A percentile compares a stretch with the other conserved stretches of the same genome.
Evolutionary conservation across 2,329 filamentous ascomycete species (phyloP).

Genomic region (Colletotrichum sp.): DNA sequence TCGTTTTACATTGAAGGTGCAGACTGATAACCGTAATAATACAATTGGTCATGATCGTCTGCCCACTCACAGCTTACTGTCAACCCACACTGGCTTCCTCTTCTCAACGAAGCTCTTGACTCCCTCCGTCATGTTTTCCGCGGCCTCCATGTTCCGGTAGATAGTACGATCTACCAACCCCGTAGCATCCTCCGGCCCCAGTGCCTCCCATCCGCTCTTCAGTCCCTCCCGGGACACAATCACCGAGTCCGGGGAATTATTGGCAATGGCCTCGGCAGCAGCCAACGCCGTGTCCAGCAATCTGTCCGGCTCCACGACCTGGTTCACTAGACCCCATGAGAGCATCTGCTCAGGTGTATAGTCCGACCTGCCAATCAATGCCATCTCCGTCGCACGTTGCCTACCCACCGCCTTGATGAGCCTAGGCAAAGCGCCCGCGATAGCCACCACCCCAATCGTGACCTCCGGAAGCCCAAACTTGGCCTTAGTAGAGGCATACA

Average conservation of each 20-base stretch:
- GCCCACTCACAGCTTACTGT: slow-evolving; percentile 59
- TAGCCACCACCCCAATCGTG: slow-evolving; percentile 71
- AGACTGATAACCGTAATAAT: neutral
- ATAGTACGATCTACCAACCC: slow-evolving; percentile 61
- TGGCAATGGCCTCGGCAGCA: slow-evolving; percentile 66
- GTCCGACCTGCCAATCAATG: slow-evolving; percentile 61
- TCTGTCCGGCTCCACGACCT: slow-evolving; percentile 53
- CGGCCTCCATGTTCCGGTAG: slow-evolving; percentile 64
- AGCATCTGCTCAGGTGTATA: slow-evolving; percentile 65
- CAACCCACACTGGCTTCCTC: slow-evolving; percentile 70
- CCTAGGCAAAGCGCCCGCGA: slow-evolving; percentile 74
- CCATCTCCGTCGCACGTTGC: slow-evolving; percentile 75
- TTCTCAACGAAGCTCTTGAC: slow-evolving; percentile 79
- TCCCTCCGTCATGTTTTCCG: slow-evolving; percentile 78
- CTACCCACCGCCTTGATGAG: slow-evolving; percentile 69
- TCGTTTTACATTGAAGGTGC: neutral
- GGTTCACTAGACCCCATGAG: slow-evolving; percentile 75
- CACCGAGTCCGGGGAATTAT: slow-evolving; percentile 76
- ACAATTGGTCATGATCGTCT: neutral
- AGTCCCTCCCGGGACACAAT: slow-evolving; percentile 77
- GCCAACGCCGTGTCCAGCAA: slow-evolving; percentile 64
- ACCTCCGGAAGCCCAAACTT: slow-evolving; percentile 76
- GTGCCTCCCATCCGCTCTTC: slow-evolving; percentile 73
- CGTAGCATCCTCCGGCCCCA: slow-evolving; percentile 69
- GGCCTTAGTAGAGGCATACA: slow-evolving; percentile 64